These are phyloP conservation scores for Diplogelasinospora grovesii DNA, from an alignment of 495 filamentous ascomycete species.

Conservation along the genomic window DNA sequence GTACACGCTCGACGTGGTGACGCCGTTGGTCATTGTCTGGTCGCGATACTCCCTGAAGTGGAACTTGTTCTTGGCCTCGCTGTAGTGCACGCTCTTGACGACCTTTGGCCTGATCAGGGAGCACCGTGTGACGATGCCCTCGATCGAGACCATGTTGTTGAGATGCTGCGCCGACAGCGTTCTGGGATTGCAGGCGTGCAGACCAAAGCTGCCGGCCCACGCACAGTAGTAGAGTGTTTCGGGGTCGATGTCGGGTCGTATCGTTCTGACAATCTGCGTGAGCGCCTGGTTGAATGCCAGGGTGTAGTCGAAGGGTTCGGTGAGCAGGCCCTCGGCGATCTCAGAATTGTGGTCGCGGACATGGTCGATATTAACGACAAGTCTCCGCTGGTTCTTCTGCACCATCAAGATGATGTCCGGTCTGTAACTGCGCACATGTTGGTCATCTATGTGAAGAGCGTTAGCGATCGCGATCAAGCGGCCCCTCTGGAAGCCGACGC, in stretches of 20 bases:
- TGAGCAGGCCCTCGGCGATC: constrained; percentile 81
- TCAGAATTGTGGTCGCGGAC: constrained; percentile 84
- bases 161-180: constrained; percentile 82
- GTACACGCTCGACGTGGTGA: constrained; percentile 83
- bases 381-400: constrained; percentile 71
- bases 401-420: constrained; percentile 90
- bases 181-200: constrained; percentile 89
- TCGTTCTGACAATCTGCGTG: constrained; percentile 74
- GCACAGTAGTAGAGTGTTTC: constrained; percentile 83
- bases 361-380: constrained; percentile 87
- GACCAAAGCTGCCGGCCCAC: constrained; percentile 89
- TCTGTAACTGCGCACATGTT: constrained; percentile 65
- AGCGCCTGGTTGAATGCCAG: constrained; percentile 84
- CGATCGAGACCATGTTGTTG: constrained; percentile 93
- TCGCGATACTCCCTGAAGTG: constrained; percentile 82
- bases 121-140: constrained; percentile 95
- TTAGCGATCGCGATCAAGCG: constrained; percentile 2
- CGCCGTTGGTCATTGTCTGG: constrained; percentile 91
- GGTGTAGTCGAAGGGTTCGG: constrained; percentile 79
- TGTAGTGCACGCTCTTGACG: constrained; percentile 95
- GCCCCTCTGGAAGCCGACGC: neutral
- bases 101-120: constrained; percentile 94
- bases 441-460: constrained; percentile 39
- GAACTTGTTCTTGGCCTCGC: constrained; percentile 76
- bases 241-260: constrained; percentile 45